Evolutionary conservation across 176 grass and related monocot species (phyloP), one percentile per base, ranked within the genome.

Genomic region (Oryza meyeriana): DNA sequence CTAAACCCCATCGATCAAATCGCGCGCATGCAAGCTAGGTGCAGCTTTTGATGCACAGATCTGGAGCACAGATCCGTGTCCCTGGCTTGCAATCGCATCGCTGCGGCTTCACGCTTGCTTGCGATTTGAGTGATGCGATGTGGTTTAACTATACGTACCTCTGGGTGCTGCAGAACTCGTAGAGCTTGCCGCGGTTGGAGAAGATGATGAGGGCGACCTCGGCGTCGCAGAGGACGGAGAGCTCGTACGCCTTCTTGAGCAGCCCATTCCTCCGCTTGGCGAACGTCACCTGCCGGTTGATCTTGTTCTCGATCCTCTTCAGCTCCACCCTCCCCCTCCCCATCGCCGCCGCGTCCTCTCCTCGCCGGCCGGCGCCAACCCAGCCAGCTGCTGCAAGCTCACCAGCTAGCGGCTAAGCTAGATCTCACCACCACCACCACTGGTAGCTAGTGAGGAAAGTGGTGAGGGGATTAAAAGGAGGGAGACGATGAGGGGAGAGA

Each of bases 171-270:
- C 80, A 91, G 84, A 91, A 94, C 84, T 94, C 89, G 40, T 85
- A 91, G 86, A 94, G 92, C 84, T 91, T 91, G 48, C 92, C 89
- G 68, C 81, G 86, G 84, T 73, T 87, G 84, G 92, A 94, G 89
- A 94, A 94, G 92, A 94, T 58, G 86, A 94, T 85, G 77, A 91
- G 86, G 28, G 89, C 86, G 72, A 91, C 92, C 89, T 94, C 92
- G 36, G 92, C 89, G 63, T 94, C 86, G 89, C 89, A 94, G 20
- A 94, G 92, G n/a, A 94, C 86, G 34, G 89, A 91, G 50, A 94
- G 92, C 89, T 94, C 92, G 80, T 89, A 91, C 0, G 92, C 92
- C 80, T 91, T 94, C 89, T 91, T 94, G 80, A 94, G 84, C 30
- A 94, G 77, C 1, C 92, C 92, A 69, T 89, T 91, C 72, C 89